These are phyloP conservation scores for Sistotremastrum niveocremeum DNA, from an alignment of 768 basidiomycete species.

Conservation along the genomic window DNA sequence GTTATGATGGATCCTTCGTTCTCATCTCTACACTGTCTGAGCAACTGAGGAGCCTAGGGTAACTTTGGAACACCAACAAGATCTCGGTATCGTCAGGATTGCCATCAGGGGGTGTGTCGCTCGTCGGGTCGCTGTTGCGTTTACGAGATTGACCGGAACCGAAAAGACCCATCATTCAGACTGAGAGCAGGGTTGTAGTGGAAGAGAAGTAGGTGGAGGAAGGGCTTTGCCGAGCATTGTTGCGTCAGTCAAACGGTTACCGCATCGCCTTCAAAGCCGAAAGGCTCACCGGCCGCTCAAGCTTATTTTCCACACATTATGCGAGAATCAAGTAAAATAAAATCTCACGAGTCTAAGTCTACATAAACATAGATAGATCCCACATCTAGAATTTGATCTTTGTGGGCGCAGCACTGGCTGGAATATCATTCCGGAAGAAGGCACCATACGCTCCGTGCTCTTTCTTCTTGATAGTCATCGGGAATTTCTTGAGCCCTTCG, in stretches of 20 bases:
- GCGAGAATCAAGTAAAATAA: background rate
- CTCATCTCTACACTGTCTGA: constrained; percentile 50
- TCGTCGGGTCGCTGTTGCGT: constrained; percentile 57
- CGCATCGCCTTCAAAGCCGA: background rate
- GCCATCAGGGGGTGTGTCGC: constrained; percentile 64
- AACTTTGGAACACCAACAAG: constrained; percentile 40
- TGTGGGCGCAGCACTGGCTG: constrained; percentile 46
- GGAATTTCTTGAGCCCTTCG: constrained; percentile 71
- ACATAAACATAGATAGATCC: background rate
- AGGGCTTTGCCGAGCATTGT: background rate
- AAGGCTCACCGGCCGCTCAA: background rate
- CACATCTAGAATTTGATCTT: constrained; percentile 56
- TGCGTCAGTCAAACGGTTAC: background rate
- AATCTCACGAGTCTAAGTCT: background rate
- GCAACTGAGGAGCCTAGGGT: no score
- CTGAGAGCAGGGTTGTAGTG: no score
- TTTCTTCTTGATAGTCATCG: constrained; percentile 96
- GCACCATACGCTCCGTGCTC: constrained; percentile 83
- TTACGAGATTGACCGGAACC: constrained; percentile 46
- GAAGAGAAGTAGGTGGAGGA: no score
- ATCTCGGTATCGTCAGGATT: constrained; percentile 85
- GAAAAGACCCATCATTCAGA: constrained; percentile 65
- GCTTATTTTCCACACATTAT: background rate
- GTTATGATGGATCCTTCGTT: constrained; percentile 85
- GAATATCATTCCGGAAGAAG: constrained; percentile 53